These are phyloP conservation scores for Sutorius eximius DNA, from an alignment of 1,284 basidiomycete species.

Conservation along the genomic window DNA sequence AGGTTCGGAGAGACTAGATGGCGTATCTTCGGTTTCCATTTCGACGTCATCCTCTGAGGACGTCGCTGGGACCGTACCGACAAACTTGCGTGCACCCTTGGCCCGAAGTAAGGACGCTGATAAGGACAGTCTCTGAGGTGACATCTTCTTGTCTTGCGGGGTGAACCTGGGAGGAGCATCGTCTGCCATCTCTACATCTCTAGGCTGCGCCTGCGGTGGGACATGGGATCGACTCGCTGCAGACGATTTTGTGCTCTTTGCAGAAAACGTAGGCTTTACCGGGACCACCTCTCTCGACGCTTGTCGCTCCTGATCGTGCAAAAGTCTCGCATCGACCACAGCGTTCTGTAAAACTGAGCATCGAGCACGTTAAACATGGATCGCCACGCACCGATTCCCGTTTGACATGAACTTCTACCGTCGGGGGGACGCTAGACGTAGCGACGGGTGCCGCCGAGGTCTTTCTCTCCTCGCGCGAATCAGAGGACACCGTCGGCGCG, in stretches of 20 bases:
- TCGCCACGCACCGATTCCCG: slow-evolving; percentile 13
- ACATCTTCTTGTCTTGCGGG: not conserved
- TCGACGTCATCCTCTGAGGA: slow-evolving; percentile 13
- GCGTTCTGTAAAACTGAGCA: slow-evolving; percentile 14
- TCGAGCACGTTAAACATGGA: not conserved
- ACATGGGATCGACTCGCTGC: not conserved
- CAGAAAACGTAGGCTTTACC: not conserved
- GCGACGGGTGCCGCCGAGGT: not conserved
- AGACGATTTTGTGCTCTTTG: slow-evolving; percentile 6
- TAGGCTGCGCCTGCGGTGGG: not conserved
- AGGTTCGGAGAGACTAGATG: not conserved
- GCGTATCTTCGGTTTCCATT: slow-evolving; percentile 11
- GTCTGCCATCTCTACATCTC: slow-evolving; percentile 10
- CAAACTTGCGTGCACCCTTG: slow-evolving; percentile 1
- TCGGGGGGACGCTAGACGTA: not conserved
- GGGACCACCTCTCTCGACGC: not conserved
- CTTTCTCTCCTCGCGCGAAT: not conserved
- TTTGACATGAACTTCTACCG: slow-evolving; percentile 1
- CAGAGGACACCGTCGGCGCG: slow-evolving; percentile 9
- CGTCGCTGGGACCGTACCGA: not conserved
- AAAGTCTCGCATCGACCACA: not conserved
- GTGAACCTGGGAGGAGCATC: not conserved
- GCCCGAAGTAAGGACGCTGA: not conserved
- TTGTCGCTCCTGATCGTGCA: not conserved
- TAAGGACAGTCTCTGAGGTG: not conserved